Base-by-base conservation (phyloP, 495 filamentous ascomycete species). In the Neurospora sp. region DNA sequence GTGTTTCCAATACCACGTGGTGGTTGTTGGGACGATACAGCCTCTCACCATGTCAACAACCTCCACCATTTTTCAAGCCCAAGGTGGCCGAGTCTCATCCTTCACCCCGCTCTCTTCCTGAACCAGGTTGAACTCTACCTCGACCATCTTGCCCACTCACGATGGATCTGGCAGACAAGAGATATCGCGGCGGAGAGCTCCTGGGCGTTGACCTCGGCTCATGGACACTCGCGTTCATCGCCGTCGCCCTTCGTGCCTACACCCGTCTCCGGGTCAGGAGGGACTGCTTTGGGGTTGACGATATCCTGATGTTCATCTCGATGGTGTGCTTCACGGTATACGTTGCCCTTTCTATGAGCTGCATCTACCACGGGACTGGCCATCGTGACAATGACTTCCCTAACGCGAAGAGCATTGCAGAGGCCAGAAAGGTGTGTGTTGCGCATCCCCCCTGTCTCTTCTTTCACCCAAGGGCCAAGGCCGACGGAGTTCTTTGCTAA, bases 291-390 rank as follows among this genome's bases (percentile, higher is more conserved):
- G 73, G 75, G 8, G 0, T 37, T 14, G 75, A 76, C 42, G 73
- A 76, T 71, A 73, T 73, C 69, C 45, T 75, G 3, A 76, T 76
- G 73, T 16, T 38, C 6, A 44, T 35, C 2, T 73, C 75, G 0
- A 71, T 71, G 70, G 65, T 69, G 0, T 69, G 48, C 59, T 76
- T 76, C 48, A 31, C 45, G 8, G 35, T 70, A 27, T 75, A 76
- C 48, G 71, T 69, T 59, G 42, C 69, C 22, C 70, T 73, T 44
- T 71, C 73, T 35, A 70, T 76, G 27, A 4, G 40, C 2, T 73
- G 75, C n/a, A 40, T 76, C 40, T 3, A 17, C 35, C 22, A 73
- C 40, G 73, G 73, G 14, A 76, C 71, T 17, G 69, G 73, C 8
- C 20, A 74, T 5, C 61, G 70, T 71, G 45, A 48, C 1, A 10